Base-by-base conservation (phyloP, 2,329 filamentous ascomycete genomes). In the Talaromyces pinophilus region DNA sequence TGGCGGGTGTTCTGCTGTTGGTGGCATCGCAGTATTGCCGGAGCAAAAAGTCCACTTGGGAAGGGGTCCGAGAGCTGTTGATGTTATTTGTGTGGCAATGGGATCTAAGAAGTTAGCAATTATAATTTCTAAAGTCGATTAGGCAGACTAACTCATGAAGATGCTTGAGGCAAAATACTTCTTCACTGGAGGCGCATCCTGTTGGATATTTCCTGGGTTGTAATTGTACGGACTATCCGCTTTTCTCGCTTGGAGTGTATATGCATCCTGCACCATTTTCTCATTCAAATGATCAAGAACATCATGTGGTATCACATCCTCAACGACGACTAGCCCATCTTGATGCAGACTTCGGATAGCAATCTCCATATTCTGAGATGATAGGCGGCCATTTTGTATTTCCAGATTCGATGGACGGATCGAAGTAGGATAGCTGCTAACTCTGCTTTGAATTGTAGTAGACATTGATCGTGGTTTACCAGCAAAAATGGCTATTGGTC, bases 261-360 rank as follows among this genome's bases (percentile, higher is more conserved):
- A 79, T 1, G 87, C 86, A 72, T 90, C 87, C 55, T 84, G 42
- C 0, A 86, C 80, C 87, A 90, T 90, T 69, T 84, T 85, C 55
- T 70, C 68, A 70, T 89, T 89, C 44, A 90, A 76, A 6, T 72
- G 70, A 70, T 89, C 84, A 2, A 89, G 75, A n/a, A 82, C 73
- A 0, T 77, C 71, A 68, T 85, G 82, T 0, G 82, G 79, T 22
- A 88, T 78, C 1, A 82, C 82, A 71, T 86, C 77, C 62, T 87
- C 80, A 2, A 88, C 74, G 0, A 88, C 83, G 0, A 89, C 84
- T 0, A 88, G 74, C 0, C 86, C 86, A 68, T 88, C 86, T 19
- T 74, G 71, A 64, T 86, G 81, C 6, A 88, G 70, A 40, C 82
- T 79, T 2, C 83, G 77, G 1, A 86, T 83, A 0, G 85, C 85